Evolutionary conservation across 148 eudicot species (phyloP).

Genomic region (Pharnaceum exiguum): DNA sequence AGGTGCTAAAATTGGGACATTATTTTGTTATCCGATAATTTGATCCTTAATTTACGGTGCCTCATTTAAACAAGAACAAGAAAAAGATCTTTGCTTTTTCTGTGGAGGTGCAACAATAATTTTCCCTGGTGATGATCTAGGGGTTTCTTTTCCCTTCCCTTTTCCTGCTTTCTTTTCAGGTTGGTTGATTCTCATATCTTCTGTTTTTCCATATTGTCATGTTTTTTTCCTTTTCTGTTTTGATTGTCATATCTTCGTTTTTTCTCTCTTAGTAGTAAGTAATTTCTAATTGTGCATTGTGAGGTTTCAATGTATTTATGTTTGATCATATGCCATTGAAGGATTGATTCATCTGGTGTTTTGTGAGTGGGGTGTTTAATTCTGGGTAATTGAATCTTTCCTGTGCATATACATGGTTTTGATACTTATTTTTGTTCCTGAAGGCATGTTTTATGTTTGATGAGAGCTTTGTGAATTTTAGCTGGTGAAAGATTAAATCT

Average conservation of each 20-base stretch:
- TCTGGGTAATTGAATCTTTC: slow-evolving; percentile 9
- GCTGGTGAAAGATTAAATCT: slow-evolving; percentile 10
- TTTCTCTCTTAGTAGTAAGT: background rate
- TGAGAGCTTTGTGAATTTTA: background rate
- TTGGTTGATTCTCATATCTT: background rate
- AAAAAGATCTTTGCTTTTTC: background rate
- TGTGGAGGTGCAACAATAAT: too few species aligned
- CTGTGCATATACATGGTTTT: background rate
- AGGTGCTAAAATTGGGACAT: slow-evolving; percentile 20
- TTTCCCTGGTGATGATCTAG: slow-evolving; percentile 22
- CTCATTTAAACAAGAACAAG: background rate
- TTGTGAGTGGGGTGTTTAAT: background rate
- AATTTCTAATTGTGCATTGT: background rate
- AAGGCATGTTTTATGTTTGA: background rate
- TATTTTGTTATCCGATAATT: slow-evolving; percentile 13
- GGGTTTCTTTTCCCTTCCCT: slow-evolving; percentile 25
- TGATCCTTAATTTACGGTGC: slow-evolving; percentile 11
- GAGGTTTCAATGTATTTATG: background rate
- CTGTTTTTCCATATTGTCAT: background rate
- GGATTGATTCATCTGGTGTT: too few species aligned
- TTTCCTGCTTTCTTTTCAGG: too few species aligned
- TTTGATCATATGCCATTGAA: background rate
- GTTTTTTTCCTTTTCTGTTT: background rate
- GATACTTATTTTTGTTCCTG: background rate
- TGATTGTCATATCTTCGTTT: too few species aligned